Evolutionary conservation across 768 basidiomycete species (phyloP).

Genomic region (Strobilomyces echinocephalus): DNA sequence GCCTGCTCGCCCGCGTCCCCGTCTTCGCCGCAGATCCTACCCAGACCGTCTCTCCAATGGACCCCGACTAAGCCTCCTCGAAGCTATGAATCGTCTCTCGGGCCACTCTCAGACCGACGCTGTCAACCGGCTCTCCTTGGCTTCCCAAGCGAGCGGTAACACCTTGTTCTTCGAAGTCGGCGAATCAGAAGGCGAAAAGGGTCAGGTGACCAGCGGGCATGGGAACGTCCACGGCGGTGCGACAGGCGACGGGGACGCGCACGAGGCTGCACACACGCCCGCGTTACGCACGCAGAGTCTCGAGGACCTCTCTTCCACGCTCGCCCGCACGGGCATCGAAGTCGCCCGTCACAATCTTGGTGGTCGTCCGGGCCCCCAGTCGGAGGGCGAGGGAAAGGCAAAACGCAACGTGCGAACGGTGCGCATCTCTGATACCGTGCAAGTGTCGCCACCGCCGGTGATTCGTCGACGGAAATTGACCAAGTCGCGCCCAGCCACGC

Average conservation of each 20-base stretch:
- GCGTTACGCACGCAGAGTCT: constrained; percentile 19
- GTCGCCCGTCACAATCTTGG: background rate
- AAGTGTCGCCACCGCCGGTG: constrained; percentile 16
- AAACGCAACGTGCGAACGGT: constrained; percentile 23
- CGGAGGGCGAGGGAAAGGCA: constrained; percentile 1
- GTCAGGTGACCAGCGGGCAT: background rate
- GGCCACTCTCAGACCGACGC: constrained; percentile 4
- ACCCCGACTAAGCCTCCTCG: constrained; percentile 23
- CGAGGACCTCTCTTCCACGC: constrained; percentile 20
- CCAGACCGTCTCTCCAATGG: constrained; percentile 23
- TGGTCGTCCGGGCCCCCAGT: background rate
- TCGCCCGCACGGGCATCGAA: constrained; percentile 18
- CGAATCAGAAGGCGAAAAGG: constrained; percentile 4
- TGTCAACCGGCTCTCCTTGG: constrained; percentile 19
- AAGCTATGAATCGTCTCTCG: constrained; percentile 23
- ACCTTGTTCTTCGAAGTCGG: constrained; percentile 25
- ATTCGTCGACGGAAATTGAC: constrained; percentile 21
- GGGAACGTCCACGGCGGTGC: background rate
- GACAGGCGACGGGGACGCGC: background rate
- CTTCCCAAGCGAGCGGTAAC: constrained; percentile 23
- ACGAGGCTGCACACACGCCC: background rate
- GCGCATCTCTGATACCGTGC: constrained; percentile 22
- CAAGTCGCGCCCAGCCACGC: constrained; percentile 13
- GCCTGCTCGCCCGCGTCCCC: constrained; percentile 14
- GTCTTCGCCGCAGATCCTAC: constrained; percentile 20